Conservation (phyloP, 2,329 filamentous ascomycete species). For the Cercospora berteroae region DNA sequence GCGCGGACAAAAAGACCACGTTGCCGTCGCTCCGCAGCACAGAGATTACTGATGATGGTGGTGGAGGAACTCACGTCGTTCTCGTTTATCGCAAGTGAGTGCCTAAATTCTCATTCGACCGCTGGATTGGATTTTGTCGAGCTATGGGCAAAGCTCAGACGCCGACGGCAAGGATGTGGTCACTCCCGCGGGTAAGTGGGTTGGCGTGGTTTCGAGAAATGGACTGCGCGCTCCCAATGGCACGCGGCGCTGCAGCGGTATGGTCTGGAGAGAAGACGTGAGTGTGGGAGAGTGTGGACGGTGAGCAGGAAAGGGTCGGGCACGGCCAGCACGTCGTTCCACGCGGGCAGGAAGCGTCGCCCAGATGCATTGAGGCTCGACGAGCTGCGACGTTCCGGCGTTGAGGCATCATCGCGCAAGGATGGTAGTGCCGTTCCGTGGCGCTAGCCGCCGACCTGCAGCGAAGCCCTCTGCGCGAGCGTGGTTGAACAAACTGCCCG, state of each 20-base stretch:
- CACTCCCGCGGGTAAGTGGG: slow-evolving; percentile 5
- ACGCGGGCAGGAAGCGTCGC: not conserved
- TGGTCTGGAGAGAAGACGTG: not conserved
- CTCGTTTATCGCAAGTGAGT: slow-evolving; percentile 10
- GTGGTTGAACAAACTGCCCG: not conserved
- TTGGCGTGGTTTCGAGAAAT: not conserved
- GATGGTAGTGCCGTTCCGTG: slow-evolving; percentile 7
- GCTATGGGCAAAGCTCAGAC: slow-evolving; percentile 14
- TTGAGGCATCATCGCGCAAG: slow-evolving; percentile 8
- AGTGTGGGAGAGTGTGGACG: not conserved
- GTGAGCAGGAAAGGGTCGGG: not conserved
- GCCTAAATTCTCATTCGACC: slow-evolving; percentile 21
- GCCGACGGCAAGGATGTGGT: slow-evolving; percentile 6
- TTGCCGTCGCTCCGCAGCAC: not conserved
- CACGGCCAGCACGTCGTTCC: not conserved
- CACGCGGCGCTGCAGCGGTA: not conserved
- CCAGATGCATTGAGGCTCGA: slow-evolving; percentile 11
- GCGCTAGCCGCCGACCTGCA: slow-evolving; percentile 7
- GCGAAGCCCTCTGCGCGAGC: not conserved
- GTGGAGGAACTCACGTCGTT: slow-evolving; percentile 20
- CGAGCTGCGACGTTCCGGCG: slow-evolving; percentile 8
- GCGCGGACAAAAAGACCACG: not conserved
- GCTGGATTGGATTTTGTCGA: slow-evolving; percentile 11
- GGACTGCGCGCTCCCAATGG: not conserved
- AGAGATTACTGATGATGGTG: not conserved